Conservation (phyloP, 176 grass and related monocot genomes). For the Thinopyrum elongatum region DNA sequence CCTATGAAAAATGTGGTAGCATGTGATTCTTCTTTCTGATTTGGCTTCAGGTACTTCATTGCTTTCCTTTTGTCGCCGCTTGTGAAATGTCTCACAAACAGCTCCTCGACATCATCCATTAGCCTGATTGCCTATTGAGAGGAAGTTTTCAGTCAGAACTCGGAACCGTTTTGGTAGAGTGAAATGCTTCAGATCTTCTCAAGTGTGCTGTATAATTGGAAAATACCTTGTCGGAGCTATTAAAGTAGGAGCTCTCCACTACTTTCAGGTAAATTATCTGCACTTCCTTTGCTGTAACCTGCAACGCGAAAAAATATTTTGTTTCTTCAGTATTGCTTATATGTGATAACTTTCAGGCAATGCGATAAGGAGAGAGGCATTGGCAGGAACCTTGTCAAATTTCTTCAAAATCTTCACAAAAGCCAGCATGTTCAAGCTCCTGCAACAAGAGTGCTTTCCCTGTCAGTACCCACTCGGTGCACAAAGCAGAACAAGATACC, state of each 20-base stretch:
- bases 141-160: conserved; percentile 15
- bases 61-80: conserved; percentile 80
- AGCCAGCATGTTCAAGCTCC: conserved; percentile 92
- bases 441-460: conserved; percentile 36
- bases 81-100: conserved; percentile 79
- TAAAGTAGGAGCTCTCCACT: conserved; percentile 96
- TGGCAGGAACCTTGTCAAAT: conserved; percentile 76
- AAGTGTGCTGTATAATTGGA: not conserved
- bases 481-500: not conserved
- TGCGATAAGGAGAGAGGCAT: not conserved
- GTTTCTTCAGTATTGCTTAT: conserved; percentile 21
- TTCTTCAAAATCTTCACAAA: conserved; percentile 99
- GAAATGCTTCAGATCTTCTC: conserved; percentile 1
- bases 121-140: conserved; percentile 71
- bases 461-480: conserved; percentile 3
- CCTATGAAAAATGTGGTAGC: conserved; percentile 91
- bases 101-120: conserved; percentile 86
- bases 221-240: conserved; percentile 86
- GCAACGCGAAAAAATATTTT: conserved; percentile 23
- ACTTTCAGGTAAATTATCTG: conserved; percentile 79
- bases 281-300: conserved; percentile 83
- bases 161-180: not conserved
- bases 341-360: conserved; percentile 19
- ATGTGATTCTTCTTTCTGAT: conserved; percentile 82
- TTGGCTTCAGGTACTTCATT: conserved; percentile 94